Evolutionary conservation across 169 alveolate genomes (phyloP).

Genomic region (Cryptosporidium bovis): DNA sequence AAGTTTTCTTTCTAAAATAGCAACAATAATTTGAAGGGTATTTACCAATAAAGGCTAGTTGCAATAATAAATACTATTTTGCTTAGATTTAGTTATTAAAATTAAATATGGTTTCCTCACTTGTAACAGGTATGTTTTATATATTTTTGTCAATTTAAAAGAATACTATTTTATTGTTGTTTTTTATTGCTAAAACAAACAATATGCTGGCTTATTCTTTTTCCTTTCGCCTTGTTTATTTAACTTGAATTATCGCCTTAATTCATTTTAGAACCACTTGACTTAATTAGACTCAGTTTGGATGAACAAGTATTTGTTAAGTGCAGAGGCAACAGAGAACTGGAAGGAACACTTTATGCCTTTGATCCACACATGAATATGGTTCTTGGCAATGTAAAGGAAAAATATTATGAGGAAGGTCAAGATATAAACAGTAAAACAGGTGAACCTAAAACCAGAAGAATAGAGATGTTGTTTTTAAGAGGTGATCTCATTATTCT

Average conservation of each 20-base stretch:
- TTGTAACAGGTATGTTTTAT: constrained; percentile 64
- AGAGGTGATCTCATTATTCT: constrained; percentile 91
- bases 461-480: constrained; percentile 85
- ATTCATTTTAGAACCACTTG: constrained; percentile 88
- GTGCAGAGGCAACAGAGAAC: constrained; percentile 91
- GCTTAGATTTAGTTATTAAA: background rate
- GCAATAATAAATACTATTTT: too few species aligned
- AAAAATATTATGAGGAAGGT: constrained; percentile 80
- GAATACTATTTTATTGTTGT: background rate
- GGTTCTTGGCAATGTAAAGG: constrained; percentile 91
- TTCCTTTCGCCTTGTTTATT: too few species aligned
- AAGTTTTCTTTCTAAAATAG: too few species aligned
- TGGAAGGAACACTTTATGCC: constrained; percentile 92
- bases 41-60: too few species aligned
- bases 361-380: constrained; percentile 91
- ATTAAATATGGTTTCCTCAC: constrained; percentile 35
- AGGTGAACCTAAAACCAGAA: constrained; percentile 79
- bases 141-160: background rate
- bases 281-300: constrained; percentile 87
- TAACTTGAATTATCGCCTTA: background rate
- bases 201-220: background rate
- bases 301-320: constrained; percentile 89
- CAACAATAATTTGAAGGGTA: too few species aligned
- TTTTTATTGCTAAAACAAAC: background rate
- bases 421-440: constrained; percentile 72